Conservation (phyloP, 1,139 yeast species). For the Pichia sp. region DNA sequence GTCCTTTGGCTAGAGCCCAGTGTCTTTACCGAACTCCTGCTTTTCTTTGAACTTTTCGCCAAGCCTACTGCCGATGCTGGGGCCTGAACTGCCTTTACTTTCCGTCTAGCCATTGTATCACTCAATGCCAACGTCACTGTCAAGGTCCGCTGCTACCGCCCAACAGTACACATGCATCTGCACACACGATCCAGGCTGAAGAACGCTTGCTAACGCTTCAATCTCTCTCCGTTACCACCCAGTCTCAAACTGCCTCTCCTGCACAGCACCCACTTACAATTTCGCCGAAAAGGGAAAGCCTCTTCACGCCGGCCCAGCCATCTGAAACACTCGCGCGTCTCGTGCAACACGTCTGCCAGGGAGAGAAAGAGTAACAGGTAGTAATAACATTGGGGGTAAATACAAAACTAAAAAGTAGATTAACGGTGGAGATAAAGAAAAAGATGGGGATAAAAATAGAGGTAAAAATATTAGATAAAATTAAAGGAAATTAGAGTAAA, state of each 20-base stretch:
- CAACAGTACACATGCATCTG: neutral
- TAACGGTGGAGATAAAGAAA: neutral
- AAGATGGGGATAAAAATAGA: neutral
- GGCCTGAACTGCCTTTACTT: conserved; percentile 13
- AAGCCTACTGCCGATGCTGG: neutral
- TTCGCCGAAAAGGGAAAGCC: conserved; percentile 8
- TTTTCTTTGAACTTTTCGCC: neutral
- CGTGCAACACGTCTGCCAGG: neutral
- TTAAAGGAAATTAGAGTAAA: neutral
- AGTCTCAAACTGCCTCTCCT: neutral
- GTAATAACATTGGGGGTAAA: neutral
- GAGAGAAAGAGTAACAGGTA: neutral
- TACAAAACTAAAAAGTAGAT: neutral
- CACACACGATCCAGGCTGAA: too few relatives aligned
- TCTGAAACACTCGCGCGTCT: neutral
- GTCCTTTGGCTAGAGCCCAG: neutral
- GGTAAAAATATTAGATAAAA: neutral
- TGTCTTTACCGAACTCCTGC: neutral
- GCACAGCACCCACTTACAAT: neutral
- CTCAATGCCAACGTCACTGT: neutral
- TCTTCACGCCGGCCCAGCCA: neutral
- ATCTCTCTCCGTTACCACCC: neutral
- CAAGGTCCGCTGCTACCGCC: neutral
- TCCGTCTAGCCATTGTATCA: conserved; percentile 22
- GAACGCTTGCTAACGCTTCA: neutral